phyloP scores from a whole-genome alignment of 257 asterid genomes.

The Solanum virginianum region DNA sequence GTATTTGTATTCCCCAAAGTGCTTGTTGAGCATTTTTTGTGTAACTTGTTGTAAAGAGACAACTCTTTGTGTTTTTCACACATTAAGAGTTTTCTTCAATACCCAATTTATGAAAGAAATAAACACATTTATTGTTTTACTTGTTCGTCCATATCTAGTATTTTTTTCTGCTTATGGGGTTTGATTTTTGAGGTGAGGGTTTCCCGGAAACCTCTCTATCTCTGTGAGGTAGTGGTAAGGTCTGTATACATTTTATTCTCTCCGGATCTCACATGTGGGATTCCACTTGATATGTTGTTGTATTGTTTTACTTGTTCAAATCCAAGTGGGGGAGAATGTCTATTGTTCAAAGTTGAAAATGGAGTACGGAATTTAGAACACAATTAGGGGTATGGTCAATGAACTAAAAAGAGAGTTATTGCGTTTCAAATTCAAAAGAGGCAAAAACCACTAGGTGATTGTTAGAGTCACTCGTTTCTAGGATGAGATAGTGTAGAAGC shows the following conservation, averaged over 20 bases:
- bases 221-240: too few relatives aligned
- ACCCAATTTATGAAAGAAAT: neutral
- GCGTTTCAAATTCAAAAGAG: too few relatives aligned
- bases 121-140: neutral
- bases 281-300: too few relatives aligned
- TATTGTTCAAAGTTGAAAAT: neutral
- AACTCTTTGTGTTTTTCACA: neutral
- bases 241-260: too few relatives aligned
- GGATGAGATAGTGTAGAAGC: too few relatives aligned
- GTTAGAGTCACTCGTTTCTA: too few relatives aligned
- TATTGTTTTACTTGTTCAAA: neutral
- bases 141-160: neutral
- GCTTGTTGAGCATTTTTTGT: slow-evolving; percentile 3
- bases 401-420: too few relatives aligned
- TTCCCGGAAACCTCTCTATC: too few relatives aligned
- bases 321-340: neutral
- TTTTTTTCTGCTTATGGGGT: too few relatives aligned
- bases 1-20: slow-evolving; percentile 22
- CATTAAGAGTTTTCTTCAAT: neutral
- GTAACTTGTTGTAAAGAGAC: slow-evolving; percentile 7
- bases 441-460: too few relatives aligned
- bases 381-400: neutral
- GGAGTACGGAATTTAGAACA: neutral
- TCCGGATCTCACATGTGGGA: too few relatives aligned
- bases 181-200: too few relatives aligned